Evolutionary conservation across 2,329 filamentous ascomycete species (phyloP).

Genomic region (Alternaria infectoria): DNA sequence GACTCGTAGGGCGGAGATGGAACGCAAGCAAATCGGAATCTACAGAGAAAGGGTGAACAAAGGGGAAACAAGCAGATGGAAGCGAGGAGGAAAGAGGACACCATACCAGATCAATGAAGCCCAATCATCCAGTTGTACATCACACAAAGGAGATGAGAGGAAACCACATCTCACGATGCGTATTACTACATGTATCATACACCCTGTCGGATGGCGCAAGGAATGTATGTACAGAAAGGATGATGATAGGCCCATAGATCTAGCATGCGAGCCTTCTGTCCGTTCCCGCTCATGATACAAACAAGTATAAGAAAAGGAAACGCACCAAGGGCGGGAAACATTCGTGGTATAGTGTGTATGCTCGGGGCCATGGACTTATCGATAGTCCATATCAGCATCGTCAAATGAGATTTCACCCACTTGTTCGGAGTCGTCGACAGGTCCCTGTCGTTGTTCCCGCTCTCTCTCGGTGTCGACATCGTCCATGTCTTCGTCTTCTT

Average conservation of each 20-base stretch:
- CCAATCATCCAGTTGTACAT: constrained; percentile 9
- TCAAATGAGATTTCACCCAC: constrained; percentile 70
- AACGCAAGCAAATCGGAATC: constrained; percentile 7
- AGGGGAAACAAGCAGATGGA: constrained; percentile 1
- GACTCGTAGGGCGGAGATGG: constrained; percentile 4
- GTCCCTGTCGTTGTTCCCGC: constrained; percentile 48
- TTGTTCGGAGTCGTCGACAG: constrained; percentile 65
- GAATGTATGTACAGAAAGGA: constrained; percentile 37
- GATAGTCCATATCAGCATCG: constrained; percentile 66
- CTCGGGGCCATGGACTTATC: constrained; percentile 50
- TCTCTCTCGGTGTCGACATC: constrained; percentile 76
- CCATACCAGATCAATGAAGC: constrained; percentile 8
- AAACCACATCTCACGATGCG: constrained; percentile 25
- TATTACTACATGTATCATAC: constrained; percentile 43
- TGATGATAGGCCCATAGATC: constrained; percentile 14
- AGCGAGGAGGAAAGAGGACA: background rate
- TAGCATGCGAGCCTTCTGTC: constrained; percentile 9
- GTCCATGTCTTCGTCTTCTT: constrained; percentile 94
- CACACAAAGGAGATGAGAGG: constrained; percentile 22
- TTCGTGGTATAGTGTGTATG: constrained; percentile 37
- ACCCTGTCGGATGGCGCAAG: constrained; percentile 25
- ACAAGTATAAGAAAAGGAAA: constrained; percentile 35
- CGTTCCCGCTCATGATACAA: constrained; percentile 12
- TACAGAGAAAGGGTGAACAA: background rate
- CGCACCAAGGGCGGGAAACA: constrained; percentile 48